These are phyloP conservation scores for Arabis hirsuta DNA, from an alignment of 345 rosid species.

Conservation along the genomic window DNA sequence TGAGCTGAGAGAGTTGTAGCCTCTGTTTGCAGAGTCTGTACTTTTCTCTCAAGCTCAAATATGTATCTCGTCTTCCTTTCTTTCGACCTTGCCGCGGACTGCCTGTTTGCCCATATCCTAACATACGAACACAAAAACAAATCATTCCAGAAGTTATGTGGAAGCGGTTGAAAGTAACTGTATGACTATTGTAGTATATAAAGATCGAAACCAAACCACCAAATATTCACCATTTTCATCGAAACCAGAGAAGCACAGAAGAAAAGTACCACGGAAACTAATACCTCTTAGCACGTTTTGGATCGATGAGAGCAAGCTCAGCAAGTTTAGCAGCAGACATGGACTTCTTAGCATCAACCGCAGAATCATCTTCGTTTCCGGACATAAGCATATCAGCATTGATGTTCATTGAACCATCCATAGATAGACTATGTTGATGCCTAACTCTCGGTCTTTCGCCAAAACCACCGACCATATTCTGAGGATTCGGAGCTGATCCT, in stretches of 20 bases:
- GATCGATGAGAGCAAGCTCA: slow-evolving; percentile 95
- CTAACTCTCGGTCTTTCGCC: slow-evolving; percentile 81
- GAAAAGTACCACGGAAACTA: not conserved
- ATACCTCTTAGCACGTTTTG: slow-evolving; percentile 97
- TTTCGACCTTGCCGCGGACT: slow-evolving; percentile 96
- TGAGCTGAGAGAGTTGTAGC: slow-evolving; percentile 94
- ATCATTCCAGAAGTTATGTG: not conserved
- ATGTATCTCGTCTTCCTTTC: slow-evolving; percentile 96
- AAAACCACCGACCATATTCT: slow-evolving; percentile 46
- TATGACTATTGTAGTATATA: not conserved
- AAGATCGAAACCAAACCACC: not conserved
- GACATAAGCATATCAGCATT: slow-evolving; percentile 78
- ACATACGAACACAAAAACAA: slow-evolving; percentile 9
- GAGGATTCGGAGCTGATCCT: slow-evolving; percentile 30
- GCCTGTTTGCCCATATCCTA: slow-evolving; percentile 98
- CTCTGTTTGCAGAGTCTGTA: slow-evolving; percentile 87
- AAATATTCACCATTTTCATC: not conserved
- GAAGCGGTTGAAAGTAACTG: no score
- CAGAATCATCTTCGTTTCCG: slow-evolving; percentile 61
- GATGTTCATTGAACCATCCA: slow-evolving; percentile 82
- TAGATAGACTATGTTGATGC: slow-evolving; percentile 92
- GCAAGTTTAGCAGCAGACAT: slow-evolving; percentile 95
- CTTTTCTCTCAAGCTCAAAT: slow-evolving; percentile 90
- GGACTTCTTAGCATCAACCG: slow-evolving; percentile 75
- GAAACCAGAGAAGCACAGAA: not conserved